Evolutionary conservation across 495 filamentous ascomycete genomes (phyloP).

Genomic region (Xylaria cubensis): DNA sequence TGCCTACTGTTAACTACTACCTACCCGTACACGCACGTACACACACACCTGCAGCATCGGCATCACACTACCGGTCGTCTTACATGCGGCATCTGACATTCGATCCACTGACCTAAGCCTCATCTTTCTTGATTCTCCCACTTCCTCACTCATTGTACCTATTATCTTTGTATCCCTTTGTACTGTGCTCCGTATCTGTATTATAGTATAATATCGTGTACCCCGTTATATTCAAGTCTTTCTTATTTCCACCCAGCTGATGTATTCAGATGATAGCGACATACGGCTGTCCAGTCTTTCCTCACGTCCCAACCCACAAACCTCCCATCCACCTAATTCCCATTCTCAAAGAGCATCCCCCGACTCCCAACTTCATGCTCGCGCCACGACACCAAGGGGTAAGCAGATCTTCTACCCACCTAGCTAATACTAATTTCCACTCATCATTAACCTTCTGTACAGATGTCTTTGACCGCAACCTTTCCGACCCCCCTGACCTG

Average conservation of each 20-base stretch:
- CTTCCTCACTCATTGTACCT: background rate
- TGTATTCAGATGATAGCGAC: constrained; percentile 16
- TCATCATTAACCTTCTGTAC: background rate
- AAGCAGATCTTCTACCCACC: background rate
- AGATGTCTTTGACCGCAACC: constrained; percentile 13
- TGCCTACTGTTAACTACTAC: too few relatives aligned
- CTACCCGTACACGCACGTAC: background rate
- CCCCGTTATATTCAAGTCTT: constrained; percentile 2
- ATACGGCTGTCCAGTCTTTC: constrained; percentile 14
- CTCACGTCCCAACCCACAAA: background rate
- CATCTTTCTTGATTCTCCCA: constrained; percentile 1
- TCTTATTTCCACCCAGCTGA: constrained; percentile 16
- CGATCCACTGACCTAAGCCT: constrained; percentile 16
- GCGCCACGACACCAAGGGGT: constrained; percentile 17
- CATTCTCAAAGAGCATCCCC: background rate
- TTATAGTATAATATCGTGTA: constrained; percentile 14
- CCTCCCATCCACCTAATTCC: background rate
- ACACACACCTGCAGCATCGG: background rate
- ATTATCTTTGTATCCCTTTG: constrained; percentile 1
- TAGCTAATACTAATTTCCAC: background rate
- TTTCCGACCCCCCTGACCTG: background rate
- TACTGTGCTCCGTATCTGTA: constrained; percentile 4
- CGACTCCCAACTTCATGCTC: constrained; percentile 11
- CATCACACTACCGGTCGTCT: constrained; percentile 5
- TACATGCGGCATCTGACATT: constrained; percentile 16